phyloP scores from a whole-genome alignment of 129 eudicot genomes.

The Lonicera japonica region DNA sequence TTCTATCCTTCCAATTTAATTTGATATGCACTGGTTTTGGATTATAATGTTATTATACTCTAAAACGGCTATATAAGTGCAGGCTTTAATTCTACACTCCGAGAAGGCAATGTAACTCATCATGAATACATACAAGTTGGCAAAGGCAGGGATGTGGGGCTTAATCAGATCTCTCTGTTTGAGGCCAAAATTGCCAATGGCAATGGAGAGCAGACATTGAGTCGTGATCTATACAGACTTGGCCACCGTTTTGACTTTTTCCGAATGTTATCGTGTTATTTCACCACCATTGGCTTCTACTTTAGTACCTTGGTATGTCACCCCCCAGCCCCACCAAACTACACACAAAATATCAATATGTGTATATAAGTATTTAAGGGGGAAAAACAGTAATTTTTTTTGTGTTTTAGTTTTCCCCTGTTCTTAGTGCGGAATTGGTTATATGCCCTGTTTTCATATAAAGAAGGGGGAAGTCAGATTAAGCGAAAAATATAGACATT shows the following conservation, averaged over 20 bases:
- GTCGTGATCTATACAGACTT: constrained; percentile 53
- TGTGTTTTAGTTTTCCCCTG: no score
- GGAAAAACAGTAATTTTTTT: no score
- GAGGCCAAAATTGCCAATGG: constrained; percentile 18
- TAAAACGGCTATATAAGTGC: constrained; percentile 7
- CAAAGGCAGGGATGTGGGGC: constrained; percentile 16
- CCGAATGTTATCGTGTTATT: constrained; percentile 83
- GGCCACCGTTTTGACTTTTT: constrained; percentile 95
- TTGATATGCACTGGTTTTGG: not conserved
- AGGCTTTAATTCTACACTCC: constrained; percentile 39
- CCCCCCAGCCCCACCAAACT: not conserved
- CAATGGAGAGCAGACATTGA: constrained; percentile 15
- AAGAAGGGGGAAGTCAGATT: no score
- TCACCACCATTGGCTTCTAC: constrained; percentile 89
- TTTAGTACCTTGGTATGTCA: constrained; percentile 70
- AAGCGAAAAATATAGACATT: no score
- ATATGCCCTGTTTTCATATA: no score
- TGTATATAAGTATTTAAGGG: no score
- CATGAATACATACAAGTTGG: constrained; percentile 24
- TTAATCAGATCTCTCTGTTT: constrained; percentile 15
- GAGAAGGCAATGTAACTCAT: constrained; percentile 17
- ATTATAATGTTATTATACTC: not conserved
- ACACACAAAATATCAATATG: no score
- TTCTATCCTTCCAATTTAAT: not conserved
- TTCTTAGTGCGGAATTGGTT: no score